phyloP scores from a whole-genome alignment of 305 asterid genomes.

The Solanum hybrid region DNA sequence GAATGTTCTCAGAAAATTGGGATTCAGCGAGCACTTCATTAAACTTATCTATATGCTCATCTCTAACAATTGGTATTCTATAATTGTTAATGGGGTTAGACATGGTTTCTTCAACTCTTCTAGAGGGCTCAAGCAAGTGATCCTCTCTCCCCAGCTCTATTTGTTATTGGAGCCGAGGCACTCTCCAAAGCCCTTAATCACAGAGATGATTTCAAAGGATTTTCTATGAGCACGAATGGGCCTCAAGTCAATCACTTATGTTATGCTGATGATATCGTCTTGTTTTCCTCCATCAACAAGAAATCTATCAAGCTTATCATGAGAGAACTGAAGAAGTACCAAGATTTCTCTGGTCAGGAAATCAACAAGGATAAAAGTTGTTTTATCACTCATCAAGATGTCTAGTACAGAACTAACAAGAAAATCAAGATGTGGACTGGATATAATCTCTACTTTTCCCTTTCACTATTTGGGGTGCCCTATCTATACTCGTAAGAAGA shows the following conservation, averaged over 20 bases:
- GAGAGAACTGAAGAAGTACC: neutral
- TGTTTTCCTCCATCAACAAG: neutral
- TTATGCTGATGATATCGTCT: neutral
- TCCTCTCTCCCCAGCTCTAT: neutral
- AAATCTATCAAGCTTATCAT: neutral
- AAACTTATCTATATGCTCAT: neutral
- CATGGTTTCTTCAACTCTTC: neutral
- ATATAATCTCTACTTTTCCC: neutral
- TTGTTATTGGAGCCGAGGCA: neutral
- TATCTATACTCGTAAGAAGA: neutral
- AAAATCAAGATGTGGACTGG: neutral
- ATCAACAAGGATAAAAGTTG: neutral
- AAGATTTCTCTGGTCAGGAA: neutral
- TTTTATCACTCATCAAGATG: neutral
- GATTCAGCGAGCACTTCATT: neutral
- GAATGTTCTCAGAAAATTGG: neutral
- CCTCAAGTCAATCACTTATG: neutral
- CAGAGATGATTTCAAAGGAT: neutral
- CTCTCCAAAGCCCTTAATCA: neutral
- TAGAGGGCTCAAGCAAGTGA: neutral
- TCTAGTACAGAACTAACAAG: neutral
- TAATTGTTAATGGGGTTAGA: neutral
- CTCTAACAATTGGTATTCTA: neutral
- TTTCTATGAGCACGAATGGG: neutral
- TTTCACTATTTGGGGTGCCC: neutral